phyloP scores from a whole-genome alignment of 371 early-diverging fungal genomes.

The Apophysomyces elegans region DNA sequence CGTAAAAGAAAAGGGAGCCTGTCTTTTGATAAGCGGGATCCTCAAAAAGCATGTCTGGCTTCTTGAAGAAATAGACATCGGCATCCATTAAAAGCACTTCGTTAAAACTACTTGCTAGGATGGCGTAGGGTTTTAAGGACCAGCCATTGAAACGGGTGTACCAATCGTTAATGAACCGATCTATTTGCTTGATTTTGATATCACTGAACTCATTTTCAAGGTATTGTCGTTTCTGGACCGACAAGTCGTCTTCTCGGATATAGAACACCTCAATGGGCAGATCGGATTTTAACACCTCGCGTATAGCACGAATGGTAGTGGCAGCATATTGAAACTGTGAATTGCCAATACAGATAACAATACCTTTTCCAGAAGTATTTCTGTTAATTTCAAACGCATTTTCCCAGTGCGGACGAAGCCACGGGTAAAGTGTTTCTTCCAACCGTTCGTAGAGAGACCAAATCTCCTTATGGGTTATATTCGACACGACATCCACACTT shows the following conservation, averaged over 20 bases:
- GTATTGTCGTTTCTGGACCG: slow-evolving; percentile 32
- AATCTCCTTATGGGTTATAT: slow-evolving; percentile 20
- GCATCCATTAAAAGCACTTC: slow-evolving; percentile 70
- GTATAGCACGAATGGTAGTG: slow-evolving; percentile 29
- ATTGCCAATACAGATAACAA: slow-evolving; percentile 37
- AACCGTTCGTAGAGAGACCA: slow-evolving; percentile 27
- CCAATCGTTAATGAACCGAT: slow-evolving; percentile 37
- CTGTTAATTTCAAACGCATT: slow-evolving; percentile 33
- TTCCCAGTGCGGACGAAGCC: slow-evolving; percentile 30
- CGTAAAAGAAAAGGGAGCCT: slow-evolving; percentile 61
- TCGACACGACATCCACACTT: slow-evolving; percentile 19
- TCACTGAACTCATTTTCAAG: slow-evolving; percentile 30
- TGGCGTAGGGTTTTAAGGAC: slow-evolving; percentile 63
- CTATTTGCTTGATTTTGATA: slow-evolving; percentile 49
- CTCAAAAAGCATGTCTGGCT: slow-evolving; percentile 54
- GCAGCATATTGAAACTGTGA: slow-evolving; percentile 34
- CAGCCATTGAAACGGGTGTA: slow-evolving; percentile 51
- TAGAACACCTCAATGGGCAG: slow-evolving; percentile 72
- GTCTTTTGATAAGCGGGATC: slow-evolving; percentile 47
- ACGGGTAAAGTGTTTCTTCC: slow-evolving; percentile 31
- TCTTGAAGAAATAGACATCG: slow-evolving; percentile 66
- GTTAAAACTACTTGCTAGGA: slow-evolving; percentile 61
- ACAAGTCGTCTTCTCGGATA: slow-evolving; percentile 59
- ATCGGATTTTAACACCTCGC: slow-evolving; percentile 50
- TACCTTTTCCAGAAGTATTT: slow-evolving; percentile 26